A percentile compares a stretch with the other conserved stretches of the same genome.
These are phyloP conservation scores for Crinitomyces ghanaensis DNA, from an alignment of 805 yeast species.

Conservation along the genomic window DNA sequence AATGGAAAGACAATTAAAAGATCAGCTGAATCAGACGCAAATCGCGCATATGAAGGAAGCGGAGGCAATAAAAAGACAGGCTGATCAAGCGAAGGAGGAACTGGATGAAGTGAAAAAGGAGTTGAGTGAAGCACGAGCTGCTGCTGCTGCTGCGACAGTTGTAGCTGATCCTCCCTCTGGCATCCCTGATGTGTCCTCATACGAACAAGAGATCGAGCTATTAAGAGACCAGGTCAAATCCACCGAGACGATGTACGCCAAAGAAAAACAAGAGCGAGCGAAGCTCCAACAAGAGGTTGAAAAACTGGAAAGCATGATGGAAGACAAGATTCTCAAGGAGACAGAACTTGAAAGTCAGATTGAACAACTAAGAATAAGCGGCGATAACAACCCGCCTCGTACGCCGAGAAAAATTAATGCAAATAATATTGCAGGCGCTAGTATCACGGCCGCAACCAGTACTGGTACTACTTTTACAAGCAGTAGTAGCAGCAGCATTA, in stretches of 20 bases:
- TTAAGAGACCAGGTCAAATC: not conserved
- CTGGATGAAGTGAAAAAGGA: not conserved
- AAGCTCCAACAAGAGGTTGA: constrained; percentile 16
- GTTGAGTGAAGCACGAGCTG: not conserved
- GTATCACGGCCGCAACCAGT: constrained; percentile 5
- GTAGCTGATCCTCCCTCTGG: not conserved
- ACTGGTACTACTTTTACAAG: constrained; percentile 7
- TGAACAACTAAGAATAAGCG: constrained; percentile 7
- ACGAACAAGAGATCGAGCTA: no score
- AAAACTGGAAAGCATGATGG: constrained; percentile 20
- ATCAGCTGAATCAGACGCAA: not conserved
- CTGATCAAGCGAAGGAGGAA: not conserved
- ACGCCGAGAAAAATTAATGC: not conserved
- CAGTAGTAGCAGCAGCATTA: constrained; percentile 1
- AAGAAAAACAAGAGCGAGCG: constrained; percentile 13
- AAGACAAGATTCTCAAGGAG: constrained; percentile 20
- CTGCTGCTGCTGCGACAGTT: not conserved
- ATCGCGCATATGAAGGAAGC: not conserved
- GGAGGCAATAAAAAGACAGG: not conserved
- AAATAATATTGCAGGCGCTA: not conserved
- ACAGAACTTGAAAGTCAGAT: constrained; percentile 23
- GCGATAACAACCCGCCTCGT: constrained; percentile 3
- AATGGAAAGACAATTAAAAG: not conserved
- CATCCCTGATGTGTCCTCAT: not conserved
- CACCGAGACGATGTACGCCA: not conserved